Conservation (phyloP, 805 yeast genomes). For the Citeromyces matritensis region DNA sequence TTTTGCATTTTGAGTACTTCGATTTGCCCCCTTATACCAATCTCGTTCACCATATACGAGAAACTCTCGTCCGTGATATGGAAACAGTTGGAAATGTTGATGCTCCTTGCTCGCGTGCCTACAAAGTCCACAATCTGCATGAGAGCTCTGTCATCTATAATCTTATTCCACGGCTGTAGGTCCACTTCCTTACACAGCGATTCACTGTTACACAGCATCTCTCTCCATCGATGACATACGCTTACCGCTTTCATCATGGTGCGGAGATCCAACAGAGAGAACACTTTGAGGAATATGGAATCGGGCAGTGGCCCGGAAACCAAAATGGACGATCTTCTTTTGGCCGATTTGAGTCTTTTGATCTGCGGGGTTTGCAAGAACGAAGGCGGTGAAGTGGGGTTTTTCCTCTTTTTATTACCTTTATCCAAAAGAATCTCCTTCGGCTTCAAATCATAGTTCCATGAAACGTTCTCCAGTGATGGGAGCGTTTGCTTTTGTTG, state of each 20-base stretch:
- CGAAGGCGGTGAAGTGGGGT: conserved; percentile 7
- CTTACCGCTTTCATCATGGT: conserved; percentile 43
- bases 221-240: conserved; percentile 58
- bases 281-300: conserved; percentile 34
- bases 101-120: conserved; percentile 45
- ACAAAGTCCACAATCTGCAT: conserved; percentile 52
- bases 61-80: conserved; percentile 70
- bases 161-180: conserved; percentile 45
- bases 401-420: too few relatives aligned
- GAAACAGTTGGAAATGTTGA: conserved; percentile 60
- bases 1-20: conserved; percentile 43
- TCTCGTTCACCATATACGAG: conserved; percentile 51
- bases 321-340: conserved; percentile 40
- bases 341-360: conserved; percentile 28
- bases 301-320: conserved; percentile 50
- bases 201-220: conserved; percentile 40
- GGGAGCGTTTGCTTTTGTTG: too few relatives aligned
- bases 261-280: conserved; percentile 36
- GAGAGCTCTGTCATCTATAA: conserved; percentile 41
- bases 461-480: too few relatives aligned
- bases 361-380: conserved; percentile 42
- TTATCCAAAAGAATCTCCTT: too few relatives aligned
- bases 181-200: conserved; percentile 36
- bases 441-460: too few relatives aligned
- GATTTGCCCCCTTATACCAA: conserved; percentile 51